Conservation (phyloP, 164 flowering plant genomes). For the Chimonanthus salicifolius region DNA sequence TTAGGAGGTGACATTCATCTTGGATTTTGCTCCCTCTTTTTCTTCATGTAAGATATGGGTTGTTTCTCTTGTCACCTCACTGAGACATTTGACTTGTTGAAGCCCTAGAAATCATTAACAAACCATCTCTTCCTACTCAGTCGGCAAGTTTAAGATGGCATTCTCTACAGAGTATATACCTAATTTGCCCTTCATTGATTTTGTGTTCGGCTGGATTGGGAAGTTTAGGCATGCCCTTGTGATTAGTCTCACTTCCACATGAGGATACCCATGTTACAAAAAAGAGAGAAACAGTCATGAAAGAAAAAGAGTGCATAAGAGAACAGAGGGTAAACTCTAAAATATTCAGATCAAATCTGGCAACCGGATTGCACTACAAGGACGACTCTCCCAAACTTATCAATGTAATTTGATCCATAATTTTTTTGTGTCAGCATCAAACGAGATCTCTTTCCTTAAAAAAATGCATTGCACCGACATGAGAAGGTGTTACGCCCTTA, state of each 20-base stretch:
- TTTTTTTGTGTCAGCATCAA: slow-evolving; percentile 51
- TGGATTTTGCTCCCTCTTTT: background rate
- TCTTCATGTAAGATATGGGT: slow-evolving; percentile 67
- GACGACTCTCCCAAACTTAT: slow-evolving; percentile 76
- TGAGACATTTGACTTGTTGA: slow-evolving; percentile 61
- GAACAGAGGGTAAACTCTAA: background rate
- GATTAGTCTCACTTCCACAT: too few relatives aligned
- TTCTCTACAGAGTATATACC: slow-evolving; percentile 93
- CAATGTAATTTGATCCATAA: slow-evolving; percentile 54
- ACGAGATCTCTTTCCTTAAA: too few relatives aligned
- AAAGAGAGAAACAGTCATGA: too few relatives aligned
- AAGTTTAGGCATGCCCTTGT: too few relatives aligned
- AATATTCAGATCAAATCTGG: slow-evolving; percentile 42
- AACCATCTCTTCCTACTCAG: slow-evolving; percentile 80
- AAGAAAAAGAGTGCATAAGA: background rate
- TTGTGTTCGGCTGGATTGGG: slow-evolving; percentile 54
- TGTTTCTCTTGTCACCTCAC: slow-evolving; percentile 66
- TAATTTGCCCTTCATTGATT: slow-evolving; percentile 68
- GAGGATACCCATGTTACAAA: too few relatives aligned
- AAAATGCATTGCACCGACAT: too few relatives aligned
- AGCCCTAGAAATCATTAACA: slow-evolving; percentile 84
- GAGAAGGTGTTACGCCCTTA: too few relatives aligned
- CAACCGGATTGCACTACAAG: slow-evolving; percentile 80
- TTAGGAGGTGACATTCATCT: background rate
- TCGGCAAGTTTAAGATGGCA: slow-evolving; percentile 77